Conservation (phyloP, 768 basidiomycete species). For the Leccinum aurantiacum region DNA sequence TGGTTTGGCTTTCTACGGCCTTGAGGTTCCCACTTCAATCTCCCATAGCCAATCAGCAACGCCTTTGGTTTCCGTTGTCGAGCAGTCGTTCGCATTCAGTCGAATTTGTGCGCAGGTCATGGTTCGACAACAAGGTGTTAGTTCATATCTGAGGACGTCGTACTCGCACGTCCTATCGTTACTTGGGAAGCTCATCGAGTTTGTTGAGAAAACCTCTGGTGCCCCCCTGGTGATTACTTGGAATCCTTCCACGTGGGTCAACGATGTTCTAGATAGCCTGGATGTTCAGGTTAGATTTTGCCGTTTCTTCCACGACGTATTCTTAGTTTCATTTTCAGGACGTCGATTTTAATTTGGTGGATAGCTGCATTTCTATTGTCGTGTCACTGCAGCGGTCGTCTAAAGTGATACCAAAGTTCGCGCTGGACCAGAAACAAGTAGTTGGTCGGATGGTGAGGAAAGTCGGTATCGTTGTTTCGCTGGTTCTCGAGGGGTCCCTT, state of each 20-base stretch:
- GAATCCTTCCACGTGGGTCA: constrained; percentile 67
- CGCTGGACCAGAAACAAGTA: constrained; percentile 53
- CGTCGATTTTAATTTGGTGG: constrained; percentile 64
- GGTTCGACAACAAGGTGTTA: constrained; percentile 32
- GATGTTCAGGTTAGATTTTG: constrained; percentile 50
- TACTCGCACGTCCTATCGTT: constrained; percentile 53
- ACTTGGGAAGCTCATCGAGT: constrained; percentile 48
- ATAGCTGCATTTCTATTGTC: constrained; percentile 57
- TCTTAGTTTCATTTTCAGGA: constrained; percentile 14
- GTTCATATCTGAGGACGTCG: constrained; percentile 44
- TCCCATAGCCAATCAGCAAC: constrained; percentile 30
- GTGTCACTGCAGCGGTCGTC: constrained; percentile 54
- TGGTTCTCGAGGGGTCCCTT: not conserved
- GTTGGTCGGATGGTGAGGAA: constrained; percentile 60
- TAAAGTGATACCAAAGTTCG: constrained; percentile 50
- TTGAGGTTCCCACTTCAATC: constrained; percentile 33
- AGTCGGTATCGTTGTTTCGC: constrained; percentile 30
- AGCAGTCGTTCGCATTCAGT: constrained; percentile 51
- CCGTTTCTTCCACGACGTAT: not conserved
- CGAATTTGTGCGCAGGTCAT: constrained; percentile 43
- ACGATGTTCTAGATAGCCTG: constrained; percentile 50
- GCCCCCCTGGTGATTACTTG: constrained; percentile 45
- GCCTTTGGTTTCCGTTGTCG: constrained; percentile 60
- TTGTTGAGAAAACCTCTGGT: constrained; percentile 37
- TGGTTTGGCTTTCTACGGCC: constrained; percentile 62